phyloP scores from a whole-genome alignment of 1,284 basidiomycete species.

The Golubevia sp. region DNA sequence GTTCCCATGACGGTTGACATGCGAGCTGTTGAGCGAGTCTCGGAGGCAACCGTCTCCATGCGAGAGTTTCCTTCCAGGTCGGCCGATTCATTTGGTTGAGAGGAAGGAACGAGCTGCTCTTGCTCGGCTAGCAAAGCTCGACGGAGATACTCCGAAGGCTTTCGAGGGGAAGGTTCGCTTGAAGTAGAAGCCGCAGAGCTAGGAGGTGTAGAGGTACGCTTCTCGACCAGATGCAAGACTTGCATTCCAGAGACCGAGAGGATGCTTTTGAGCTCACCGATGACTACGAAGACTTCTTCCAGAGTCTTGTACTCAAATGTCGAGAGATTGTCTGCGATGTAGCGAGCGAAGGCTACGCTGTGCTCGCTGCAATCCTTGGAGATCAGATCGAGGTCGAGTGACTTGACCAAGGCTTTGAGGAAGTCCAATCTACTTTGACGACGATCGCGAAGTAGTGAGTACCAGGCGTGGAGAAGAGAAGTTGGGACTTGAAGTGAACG shows the following conservation, averaged over 20 bases:
- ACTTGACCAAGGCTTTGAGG: conserved; percentile 77
- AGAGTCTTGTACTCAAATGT: conserved; percentile 89
- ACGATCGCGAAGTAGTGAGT: conserved; percentile 85
- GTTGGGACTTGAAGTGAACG: conserved; percentile 69
- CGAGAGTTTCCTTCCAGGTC: not conserved
- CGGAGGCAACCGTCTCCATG: no score
- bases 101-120: no score
- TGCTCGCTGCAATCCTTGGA: conserved; percentile 10
- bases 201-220: no score
- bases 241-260: conserved; percentile 85
- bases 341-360: conserved; percentile 73
- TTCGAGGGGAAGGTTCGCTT: no score
- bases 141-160: no score
- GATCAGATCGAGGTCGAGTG: conserved; percentile 71
- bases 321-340: conserved; percentile 91
- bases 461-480: conserved; percentile 86
- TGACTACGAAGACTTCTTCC: conserved; percentile 85
- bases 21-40: conserved; percentile 9
- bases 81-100: no score
- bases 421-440: conserved; percentile 82
- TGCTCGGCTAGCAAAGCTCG: no score
- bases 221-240: conserved; percentile 63
- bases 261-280: conserved; percentile 78
- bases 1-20: conserved; percentile 35
- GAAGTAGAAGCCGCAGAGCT: no score